A percentile compares a stretch with the other conserved stretches of the same genome.
Conservation (phyloP, 345 rosid species). For the Arabidopsis arenosa region DNA sequence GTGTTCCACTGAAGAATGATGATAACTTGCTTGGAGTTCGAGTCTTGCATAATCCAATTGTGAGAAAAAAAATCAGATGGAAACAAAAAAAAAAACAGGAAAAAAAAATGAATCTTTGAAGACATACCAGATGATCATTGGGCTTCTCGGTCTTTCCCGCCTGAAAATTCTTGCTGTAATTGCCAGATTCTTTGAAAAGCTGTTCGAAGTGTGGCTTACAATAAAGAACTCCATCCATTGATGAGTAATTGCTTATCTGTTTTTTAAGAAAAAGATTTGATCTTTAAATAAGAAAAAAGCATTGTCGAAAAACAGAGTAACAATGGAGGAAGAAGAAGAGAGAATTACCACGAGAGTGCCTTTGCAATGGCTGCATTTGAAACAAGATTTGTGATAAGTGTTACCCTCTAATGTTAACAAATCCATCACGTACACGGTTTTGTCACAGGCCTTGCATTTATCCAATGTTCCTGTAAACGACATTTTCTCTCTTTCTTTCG, state of each 20-base stretch:
- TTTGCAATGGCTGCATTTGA: slow-evolving; percentile 94
- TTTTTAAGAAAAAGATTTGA: neutral
- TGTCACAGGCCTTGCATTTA: slow-evolving; percentile 97
- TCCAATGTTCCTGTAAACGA: slow-evolving; percentile 96
- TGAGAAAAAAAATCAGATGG: neutral
- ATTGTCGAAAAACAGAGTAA: slow-evolving; percentile 20
- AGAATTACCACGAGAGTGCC: slow-evolving; percentile 79
- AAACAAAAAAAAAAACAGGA: neutral
- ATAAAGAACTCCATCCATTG: slow-evolving; percentile 97
- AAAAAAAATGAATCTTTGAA: neutral
- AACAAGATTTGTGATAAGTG: slow-evolving; percentile 89
- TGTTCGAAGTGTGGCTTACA: slow-evolving; percentile 97
- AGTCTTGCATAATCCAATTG: slow-evolving; percentile 53
- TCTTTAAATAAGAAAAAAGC: neutral
- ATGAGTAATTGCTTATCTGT: slow-evolving; percentile 94
- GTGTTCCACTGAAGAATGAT: slow-evolving; percentile 88
- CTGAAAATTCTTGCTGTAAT: slow-evolving; percentile 76
- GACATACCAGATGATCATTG: slow-evolving; percentile 61
- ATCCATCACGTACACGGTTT: slow-evolving; percentile 91
- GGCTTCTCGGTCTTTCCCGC: slow-evolving; percentile 60
- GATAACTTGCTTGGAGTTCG: slow-evolving; percentile 83
- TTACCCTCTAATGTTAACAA: slow-evolving; percentile 81
- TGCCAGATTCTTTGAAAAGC: slow-evolving; percentile 96
- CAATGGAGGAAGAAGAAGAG: neutral
- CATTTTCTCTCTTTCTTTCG: slow-evolving; percentile 42